Evolutionary conservation across 306 rosid genomes (phyloP), one percentile per base, ranked within the genome.

Genomic region (Lablab purpureus): DNA sequence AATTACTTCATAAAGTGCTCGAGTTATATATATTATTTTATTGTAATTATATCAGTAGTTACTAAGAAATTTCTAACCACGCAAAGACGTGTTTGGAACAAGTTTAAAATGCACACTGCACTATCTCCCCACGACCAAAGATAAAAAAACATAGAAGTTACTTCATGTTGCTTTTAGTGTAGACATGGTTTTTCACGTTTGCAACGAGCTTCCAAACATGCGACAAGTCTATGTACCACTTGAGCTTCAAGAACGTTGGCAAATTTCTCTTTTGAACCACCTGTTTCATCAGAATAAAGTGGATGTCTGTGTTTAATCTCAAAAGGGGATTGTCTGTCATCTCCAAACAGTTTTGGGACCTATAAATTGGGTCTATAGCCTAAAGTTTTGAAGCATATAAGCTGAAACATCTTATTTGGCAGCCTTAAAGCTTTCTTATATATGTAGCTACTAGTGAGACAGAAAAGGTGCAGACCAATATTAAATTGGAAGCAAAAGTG

Each of bases 331-430:
- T 68, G 56, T 83, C 74, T 67, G 62, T 78, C 43, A 47, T 75
- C 82, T 63, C 49, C 59, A 77, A 58, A 36, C 77, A 41, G 43
- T 50, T 51, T 52, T 70, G 21, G 36, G 47, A 47, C 73, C 56
- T 27, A 74, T 55, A 76, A 50, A 74, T 54, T 65, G 40, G 23
- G 41, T 45, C 34, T 46, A 62, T 74, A 71, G 19, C 81, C 78
- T 71, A 80, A 83, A 83, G 75, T 80, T 72, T 45, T 83, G 81
- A 83, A 71, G 73, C 85, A 80, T 85, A 59, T 54, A 56, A 52
- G 28, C 47, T 70, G 27, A 75, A 74, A 71, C 58, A 55, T 51
- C 70, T 79, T 59, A 76, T 78, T 52, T 73, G 4, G 59, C 76
- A 85, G 84, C 76, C 78, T 75, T 82, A 70, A 54, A 69, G 69